Evolutionary conservation across 2,329 filamentous ascomycete genomes (phyloP).

Genomic region (Xylariaceae sp.): DNA sequence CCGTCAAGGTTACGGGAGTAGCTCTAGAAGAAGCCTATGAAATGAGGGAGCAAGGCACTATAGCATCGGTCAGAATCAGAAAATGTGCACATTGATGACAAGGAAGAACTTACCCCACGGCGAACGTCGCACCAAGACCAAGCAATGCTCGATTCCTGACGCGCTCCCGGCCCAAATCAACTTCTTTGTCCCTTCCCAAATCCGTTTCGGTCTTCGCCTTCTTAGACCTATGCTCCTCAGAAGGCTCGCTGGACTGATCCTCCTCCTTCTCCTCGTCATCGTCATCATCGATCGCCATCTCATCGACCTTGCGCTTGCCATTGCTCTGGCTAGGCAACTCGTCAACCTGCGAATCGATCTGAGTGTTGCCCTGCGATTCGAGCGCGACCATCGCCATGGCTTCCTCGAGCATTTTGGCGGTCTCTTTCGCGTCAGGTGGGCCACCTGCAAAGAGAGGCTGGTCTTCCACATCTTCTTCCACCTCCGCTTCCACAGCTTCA

Average conservation of each 20-base stretch:
- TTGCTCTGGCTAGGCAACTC: conserved; percentile 39
- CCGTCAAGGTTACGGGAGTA: conserved; percentile 2
- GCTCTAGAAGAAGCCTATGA: conserved; percentile 45
- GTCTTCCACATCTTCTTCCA: conserved; percentile 61
- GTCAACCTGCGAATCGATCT: conserved; percentile 30
- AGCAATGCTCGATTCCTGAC: conserved; percentile 81
- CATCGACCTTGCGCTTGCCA: conserved; percentile 69
- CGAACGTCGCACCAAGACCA: conserved; percentile 80
- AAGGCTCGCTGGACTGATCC: conserved; percentile 39
- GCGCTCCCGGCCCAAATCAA: conserved; percentile 76
- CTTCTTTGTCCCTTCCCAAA: conserved; percentile 62
- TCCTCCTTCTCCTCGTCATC: conserved; percentile 33
- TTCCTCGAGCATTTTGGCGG: conserved; percentile 75
- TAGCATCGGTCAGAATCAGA: conserved; percentile 5
- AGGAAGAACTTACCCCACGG: conserved; percentile 72
- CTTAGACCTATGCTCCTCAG: conserved; percentile 57
- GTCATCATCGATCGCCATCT: conserved; percentile 62
- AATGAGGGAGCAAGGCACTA: conserved; percentile 45
- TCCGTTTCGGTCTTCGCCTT: conserved; percentile 76
- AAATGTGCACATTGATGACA: neutral
- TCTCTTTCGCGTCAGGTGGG: conserved; percentile 69
- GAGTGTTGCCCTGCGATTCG: conserved; percentile 38
- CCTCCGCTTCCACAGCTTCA: conserved; percentile 68
- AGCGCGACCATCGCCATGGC: conserved; percentile 84
- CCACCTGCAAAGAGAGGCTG: conserved; percentile 63